Conservation (phyloP, 768 basidiomycete species). For the Collybiopsis confluens region DNA sequence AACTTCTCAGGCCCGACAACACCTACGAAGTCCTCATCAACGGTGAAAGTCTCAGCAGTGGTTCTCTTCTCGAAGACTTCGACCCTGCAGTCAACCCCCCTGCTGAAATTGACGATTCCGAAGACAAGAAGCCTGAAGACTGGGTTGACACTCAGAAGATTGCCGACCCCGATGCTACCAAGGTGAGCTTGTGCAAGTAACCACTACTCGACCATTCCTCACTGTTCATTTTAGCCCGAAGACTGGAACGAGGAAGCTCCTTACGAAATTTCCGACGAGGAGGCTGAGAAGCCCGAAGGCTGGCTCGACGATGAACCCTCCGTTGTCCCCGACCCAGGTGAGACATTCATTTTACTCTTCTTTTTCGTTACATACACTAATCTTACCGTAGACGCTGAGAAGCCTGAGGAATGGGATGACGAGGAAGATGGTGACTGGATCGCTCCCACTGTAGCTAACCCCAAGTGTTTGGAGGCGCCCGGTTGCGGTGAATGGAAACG, state of each 20-base stretch:
- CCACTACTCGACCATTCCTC: neutral
- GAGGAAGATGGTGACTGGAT: slow-evolving; percentile 99
- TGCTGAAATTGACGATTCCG: slow-evolving; percentile 89
- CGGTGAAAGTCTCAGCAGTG: slow-evolving; percentile 73
- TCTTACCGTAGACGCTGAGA: slow-evolving; percentile 60
- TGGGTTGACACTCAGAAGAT: slow-evolving; percentile 95
- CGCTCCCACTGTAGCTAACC: slow-evolving; percentile 84
- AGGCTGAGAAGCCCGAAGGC: slow-evolving; percentile 87
- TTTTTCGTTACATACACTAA: neutral
- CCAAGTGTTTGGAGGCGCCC: slow-evolving; percentile 82
- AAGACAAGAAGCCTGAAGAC: slow-evolving; percentile 83
- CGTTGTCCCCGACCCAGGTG: slow-evolving; percentile 83
- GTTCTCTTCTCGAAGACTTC: slow-evolving; percentile 90
- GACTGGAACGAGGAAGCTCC: slow-evolving; percentile 99
- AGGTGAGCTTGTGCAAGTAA: slow-evolving; percentile 40
- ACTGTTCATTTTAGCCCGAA: slow-evolving; percentile 52
- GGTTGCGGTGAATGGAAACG: slow-evolving; percentile 96
- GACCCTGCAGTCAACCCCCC: slow-evolving; percentile 89
- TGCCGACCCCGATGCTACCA: slow-evolving; percentile 75
- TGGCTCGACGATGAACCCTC: slow-evolving; percentile 91
- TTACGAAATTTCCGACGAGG: slow-evolving; percentile 83
- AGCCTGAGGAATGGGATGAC: slow-evolving; percentile 99
- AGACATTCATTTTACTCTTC: slow-evolving; percentile 12
- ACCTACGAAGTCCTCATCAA: slow-evolving; percentile 92
- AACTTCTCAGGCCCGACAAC: slow-evolving; percentile 73